Evolutionary conservation across 768 basidiomycete genomes (phyloP), one percentile per base, ranked within the genome.

Genomic region (Hericium rajendrae): DNA sequence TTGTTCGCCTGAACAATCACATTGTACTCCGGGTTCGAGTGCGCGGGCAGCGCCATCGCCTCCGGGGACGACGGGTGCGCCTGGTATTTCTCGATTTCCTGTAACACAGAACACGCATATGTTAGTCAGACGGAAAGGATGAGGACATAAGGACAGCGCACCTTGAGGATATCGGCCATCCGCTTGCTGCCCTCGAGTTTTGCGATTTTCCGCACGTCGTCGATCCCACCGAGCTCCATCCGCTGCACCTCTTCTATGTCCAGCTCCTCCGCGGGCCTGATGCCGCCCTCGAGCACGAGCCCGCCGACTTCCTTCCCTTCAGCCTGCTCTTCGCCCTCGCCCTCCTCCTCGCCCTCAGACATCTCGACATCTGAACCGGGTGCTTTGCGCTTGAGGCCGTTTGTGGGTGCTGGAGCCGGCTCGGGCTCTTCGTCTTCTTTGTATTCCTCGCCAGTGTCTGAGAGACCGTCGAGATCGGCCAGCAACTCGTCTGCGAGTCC

Each of bases 1-100:
- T 99, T 99, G 75, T 99, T 99, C 24, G 97, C 92, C 64, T 93
- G 86, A 4, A 99, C 97, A 65, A 98, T 98, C 59, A 98, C 77
- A 60, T 86, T 84, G 74, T 99, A 99, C 71, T 99, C 97, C 1
- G 93, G 91, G 68, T 95, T 94, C 59, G 93, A 78, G 68, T 92
- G 89, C 1, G 90, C 85, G 22, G 87, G 86, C 38, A 87, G 74
- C 1, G 85, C 77, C 76, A 92, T 89, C 40, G 85, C 80, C 60
- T 91, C 86, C 26, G 84, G 79, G 4, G 89, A 79, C 38, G 87
- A 88, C 1, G 94, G 93, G 57, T 86, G 82, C 1, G 75, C 78
- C 60, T 85, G 83, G 70, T 88, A 99, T 67, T 91, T 86, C 65
- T 84, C 87, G 53, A 99, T 90, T 72, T 94, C 91, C 94, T 97